Conservation (phyloP, 805 yeast species). For the Myxozyma monticola region DNA sequence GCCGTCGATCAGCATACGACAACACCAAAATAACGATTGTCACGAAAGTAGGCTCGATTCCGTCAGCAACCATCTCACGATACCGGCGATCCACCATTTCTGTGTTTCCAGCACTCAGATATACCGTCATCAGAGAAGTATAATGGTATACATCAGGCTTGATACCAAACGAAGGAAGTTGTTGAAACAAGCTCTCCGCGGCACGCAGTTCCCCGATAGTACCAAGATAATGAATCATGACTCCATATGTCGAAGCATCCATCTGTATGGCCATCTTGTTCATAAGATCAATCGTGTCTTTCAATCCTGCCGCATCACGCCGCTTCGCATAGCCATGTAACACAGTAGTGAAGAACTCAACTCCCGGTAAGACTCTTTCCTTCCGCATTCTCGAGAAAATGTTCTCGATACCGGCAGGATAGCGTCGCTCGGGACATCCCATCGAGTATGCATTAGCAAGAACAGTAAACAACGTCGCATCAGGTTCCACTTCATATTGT, state of each 20-base stretch:
- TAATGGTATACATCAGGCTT: constrained; percentile 20
- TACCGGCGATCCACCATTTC: constrained; percentile 12
- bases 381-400: constrained; percentile 1
- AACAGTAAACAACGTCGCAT: constrained; percentile 12
- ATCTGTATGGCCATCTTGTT: constrained; percentile 2
- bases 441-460: constrained; percentile 15
- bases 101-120: constrained; percentile 1
- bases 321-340: constrained; percentile 16
- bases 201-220: constrained; percentile 10
- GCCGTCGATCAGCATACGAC: constrained; percentile 1
- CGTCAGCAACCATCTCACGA: constrained; percentile 17
- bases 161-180: constrained; percentile 13
- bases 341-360: constrained; percentile 14
- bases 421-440: not conserved
- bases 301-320: constrained; percentile 11
- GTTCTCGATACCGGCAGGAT: not conserved
- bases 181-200: constrained; percentile 16
- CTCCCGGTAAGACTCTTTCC: constrained; percentile 14
- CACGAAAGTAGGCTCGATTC: constrained; percentile 17
- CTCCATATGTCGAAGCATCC: constrained; percentile 12
- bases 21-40: constrained; percentile 43
- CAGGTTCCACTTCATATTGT: constrained; percentile 8
- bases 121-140: constrained; percentile 24
- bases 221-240: constrained; percentile 24
- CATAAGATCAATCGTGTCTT: constrained; percentile 14